phyloP scores from a whole-genome alignment of 2,329 filamentous ascomycete species.

The Monosporascus sp. region DNA sequence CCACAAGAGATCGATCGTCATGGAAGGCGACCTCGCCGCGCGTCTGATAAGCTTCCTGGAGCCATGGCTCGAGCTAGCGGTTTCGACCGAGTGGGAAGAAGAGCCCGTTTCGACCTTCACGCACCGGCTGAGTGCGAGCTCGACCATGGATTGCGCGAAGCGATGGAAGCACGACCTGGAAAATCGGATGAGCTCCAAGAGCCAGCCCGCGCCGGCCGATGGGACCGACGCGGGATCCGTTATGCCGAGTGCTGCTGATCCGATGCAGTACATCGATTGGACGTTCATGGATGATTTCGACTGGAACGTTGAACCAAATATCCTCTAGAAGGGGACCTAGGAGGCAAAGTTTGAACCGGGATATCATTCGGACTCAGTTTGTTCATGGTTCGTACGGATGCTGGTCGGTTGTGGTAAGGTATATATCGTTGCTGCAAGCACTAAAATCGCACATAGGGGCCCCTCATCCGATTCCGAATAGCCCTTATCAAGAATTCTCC shows the following conservation, averaged over 20 bases:
- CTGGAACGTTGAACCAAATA: conserved; percentile 20
- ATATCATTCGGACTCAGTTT: too few species aligned
- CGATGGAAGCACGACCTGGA: conserved; percentile 34
- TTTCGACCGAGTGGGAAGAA: conserved; percentile 34
- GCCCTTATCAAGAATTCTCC: neutral
- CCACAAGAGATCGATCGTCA: conserved; percentile 37
- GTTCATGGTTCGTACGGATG: too few species aligned
- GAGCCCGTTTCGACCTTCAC: conserved; percentile 35
- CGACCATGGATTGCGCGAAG: conserved; percentile 45
- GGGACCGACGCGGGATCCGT: conserved; percentile 8
- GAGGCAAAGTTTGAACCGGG: too few species aligned
- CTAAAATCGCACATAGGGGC: too few species aligned
- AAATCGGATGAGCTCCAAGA: conserved; percentile 3
- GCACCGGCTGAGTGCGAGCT: conserved; percentile 41
- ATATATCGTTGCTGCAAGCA: too few species aligned
- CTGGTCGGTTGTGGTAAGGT: too few species aligned
- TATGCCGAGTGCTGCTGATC: conserved; percentile 6
- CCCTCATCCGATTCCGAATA: too few species aligned
- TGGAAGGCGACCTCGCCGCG: conserved; percentile 43
- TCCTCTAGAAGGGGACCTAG: conserved; percentile 2
- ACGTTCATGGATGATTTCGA: conserved; percentile 29
- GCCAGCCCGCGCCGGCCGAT: neutral
- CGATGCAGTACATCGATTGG: conserved; percentile 25
- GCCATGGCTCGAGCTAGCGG: conserved; percentile 37
- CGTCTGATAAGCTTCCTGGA: conserved; percentile 42